Conservation (phyloP, 352 stramenopile species). For the Phytopythium mirpurense region DNA sequence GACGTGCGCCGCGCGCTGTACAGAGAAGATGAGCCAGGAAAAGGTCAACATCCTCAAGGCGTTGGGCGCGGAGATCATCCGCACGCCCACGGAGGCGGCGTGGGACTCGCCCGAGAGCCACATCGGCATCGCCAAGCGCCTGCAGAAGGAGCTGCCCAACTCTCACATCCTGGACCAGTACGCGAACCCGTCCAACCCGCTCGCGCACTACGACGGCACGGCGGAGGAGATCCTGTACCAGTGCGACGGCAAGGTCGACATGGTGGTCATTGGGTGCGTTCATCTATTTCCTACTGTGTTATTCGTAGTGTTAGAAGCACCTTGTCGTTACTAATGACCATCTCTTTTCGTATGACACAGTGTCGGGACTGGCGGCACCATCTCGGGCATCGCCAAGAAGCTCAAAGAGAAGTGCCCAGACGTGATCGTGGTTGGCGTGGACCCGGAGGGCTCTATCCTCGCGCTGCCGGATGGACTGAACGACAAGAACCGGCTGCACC, state of each 20-base stretch:
- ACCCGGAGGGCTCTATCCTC: slow-evolving; percentile 92
- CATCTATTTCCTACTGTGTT: too few relatives aligned
- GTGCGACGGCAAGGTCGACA: slow-evolving; percentile 91
- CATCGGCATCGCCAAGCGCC: slow-evolving; percentile 89
- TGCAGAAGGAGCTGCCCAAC: slow-evolving; percentile 92
- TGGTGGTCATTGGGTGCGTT: slow-evolving; percentile 84
- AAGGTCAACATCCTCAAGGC: slow-evolving; percentile 95
- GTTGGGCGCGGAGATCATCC: slow-evolving; percentile 93
- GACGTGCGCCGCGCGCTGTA: not conserved
- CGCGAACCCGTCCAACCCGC: slow-evolving; percentile 92
- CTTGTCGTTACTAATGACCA: too few relatives aligned
- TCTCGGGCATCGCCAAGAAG: slow-evolving; percentile 91
- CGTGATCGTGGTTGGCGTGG: slow-evolving; percentile 84
- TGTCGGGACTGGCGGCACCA: slow-evolving; percentile 94
- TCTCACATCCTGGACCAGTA: slow-evolving; percentile 96
- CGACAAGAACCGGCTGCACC: slow-evolving; percentile 82
- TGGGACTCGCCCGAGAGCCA: slow-evolving; percentile 94
- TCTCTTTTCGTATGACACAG: slow-evolving; percentile 11
- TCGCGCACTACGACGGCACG: slow-evolving; percentile 94
- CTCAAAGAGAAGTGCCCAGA: slow-evolving; percentile 90
- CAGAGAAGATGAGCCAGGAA: slow-evolving; percentile 96
- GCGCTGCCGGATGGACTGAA: slow-evolving; percentile 90
- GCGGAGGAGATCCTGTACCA: slow-evolving; percentile 93
- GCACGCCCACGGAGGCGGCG: slow-evolving; percentile 93
- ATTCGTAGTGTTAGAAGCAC: too few relatives aligned